Evolutionary conservation across 129 eudicot genomes (phyloP), one percentile per base, ranked within the genome.

Genomic region (carrot (Daucus carota)): DNA sequence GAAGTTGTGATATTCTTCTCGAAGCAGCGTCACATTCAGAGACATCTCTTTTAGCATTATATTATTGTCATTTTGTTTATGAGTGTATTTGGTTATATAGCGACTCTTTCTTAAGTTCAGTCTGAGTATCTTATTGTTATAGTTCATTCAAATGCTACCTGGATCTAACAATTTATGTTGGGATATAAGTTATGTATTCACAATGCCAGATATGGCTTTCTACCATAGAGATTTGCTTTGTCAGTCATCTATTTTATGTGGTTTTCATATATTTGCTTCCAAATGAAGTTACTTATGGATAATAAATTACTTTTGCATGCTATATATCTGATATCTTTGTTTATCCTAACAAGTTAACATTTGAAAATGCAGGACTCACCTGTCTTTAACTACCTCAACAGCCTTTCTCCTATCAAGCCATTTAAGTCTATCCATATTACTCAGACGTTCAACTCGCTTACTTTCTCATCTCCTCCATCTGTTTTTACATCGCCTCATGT

Each of bases 401-500:
- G 76, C 69, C 94, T 95, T 78, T 95, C 99, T 66, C 99, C 99
- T 3, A 92, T 95, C 57, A 85, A 89, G 77, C 89, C 92, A 1
- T 90, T 86, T 81, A 95, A 88, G 82, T 80, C 96, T 22, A 50
- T 80, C 47, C 99, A 88, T 80, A 82, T 81, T 65, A 80, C 91
- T 28, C 98, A 91, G 78, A 77, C 96, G 22, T 84, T 85, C 76
- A 90, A 84, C 81, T 82, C 92, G 24, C 87, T 95, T 72, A 86
- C 86, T 83, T 95, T 89, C 76, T 81, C 90, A n/a, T 86, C 99
- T 0, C 88, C 86, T 63, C 96, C 96, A 2, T 82, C 94, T 10
- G 87, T 90, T 77, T 90, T 92, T 87, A 88, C 96, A 62, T 87
- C 98, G 9, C 98, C 97, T 38, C 97, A 94, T 72, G 87, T 84